These are phyloP conservation scores for Vaccinium corymbosum DNA, from an alignment of 148 eudicot species.

Conservation along the genomic window DNA sequence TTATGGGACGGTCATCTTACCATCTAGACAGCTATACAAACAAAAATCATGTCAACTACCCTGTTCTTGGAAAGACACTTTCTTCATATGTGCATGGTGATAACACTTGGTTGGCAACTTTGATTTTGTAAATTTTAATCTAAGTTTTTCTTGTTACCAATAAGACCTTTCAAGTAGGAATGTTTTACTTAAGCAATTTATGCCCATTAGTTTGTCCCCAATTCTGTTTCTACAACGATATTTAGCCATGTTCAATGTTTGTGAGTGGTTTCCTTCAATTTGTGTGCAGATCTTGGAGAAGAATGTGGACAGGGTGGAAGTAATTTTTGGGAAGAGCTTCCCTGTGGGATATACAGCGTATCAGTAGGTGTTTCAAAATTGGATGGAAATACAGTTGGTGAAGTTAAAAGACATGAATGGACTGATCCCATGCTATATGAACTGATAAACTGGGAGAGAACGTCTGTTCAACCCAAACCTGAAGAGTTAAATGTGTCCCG, in stretches of 20 bases:
- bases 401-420: slow-evolving; percentile 76
- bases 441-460: slow-evolving; percentile 79
- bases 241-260: neutral
- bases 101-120: neutral
- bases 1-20: neutral
- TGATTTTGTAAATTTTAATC: neutral
- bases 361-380: slow-evolving; percentile 31
- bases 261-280: slow-evolving; percentile 14
- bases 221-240: neutral
- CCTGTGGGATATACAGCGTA: slow-evolving; percentile 83
- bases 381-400: slow-evolving; percentile 46
- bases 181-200: neutral
- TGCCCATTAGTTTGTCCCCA: neutral
- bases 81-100: neutral
- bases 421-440: slow-evolving; percentile 43
- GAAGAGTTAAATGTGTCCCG: slow-evolving; percentile 28
- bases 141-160: neutral
- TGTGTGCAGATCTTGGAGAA: slow-evolving; percentile 41
- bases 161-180: neutral
- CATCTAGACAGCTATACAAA: neutral
- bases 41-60: neutral
- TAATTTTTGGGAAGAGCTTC: slow-evolving; percentile 91
- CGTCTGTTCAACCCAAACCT: slow-evolving; percentile 50
- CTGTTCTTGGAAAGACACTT: neutral
- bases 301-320: slow-evolving; percentile 35